Evolutionary conservation across 257 asterid genomes (phyloP), one percentile per base, ranked within the genome.

Genomic region (Solanum dulcamara): DNA sequence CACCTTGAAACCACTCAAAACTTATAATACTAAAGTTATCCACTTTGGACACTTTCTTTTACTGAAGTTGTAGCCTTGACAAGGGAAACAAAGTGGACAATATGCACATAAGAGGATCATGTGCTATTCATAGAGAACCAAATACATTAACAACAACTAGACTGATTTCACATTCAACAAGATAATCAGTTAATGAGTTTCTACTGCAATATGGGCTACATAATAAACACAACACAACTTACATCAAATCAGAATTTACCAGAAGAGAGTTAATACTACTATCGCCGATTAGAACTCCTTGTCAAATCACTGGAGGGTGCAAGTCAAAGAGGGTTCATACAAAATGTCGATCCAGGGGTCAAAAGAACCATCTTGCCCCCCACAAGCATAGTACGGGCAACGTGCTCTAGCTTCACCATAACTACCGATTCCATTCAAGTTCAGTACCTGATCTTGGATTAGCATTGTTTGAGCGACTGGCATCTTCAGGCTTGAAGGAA

Each of bases 371-470:
- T 77, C 28, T 10, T 77, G 64, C 18, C 37, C 40, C 30, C 35
- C 10, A 30, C 42, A 6, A 48, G 28, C 28, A 20, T 77, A 46
- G 62, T 28, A 46, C 64, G 48, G 28, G 26, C 28, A 17, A 77
- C 5, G 42, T 77, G 4, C 28, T 5, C 3, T 48, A 77, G 40
- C 64, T 53, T n/a, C 1, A 35, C 26, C 42, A 22, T 55, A 80
- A 53, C 80, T 93, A 96, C 89, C 97, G 87, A 91, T 84, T 94
- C 99, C 99, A 96, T 89, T 96, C 99, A 81, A 81, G 89, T 46
- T 95, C 98, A 7, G 90, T 91, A 66, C 91, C 90, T 48, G 95
- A 92, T 89, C 91, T 91, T 32, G 98, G 88, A 89, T 89, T 92
- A 7, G 88, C 86, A 68, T 75, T 89, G 91, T 91, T 91, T 40